Evolutionary conservation across 306 rosid species (phyloP).

Genomic region (Cucumis hystrix): DNA sequence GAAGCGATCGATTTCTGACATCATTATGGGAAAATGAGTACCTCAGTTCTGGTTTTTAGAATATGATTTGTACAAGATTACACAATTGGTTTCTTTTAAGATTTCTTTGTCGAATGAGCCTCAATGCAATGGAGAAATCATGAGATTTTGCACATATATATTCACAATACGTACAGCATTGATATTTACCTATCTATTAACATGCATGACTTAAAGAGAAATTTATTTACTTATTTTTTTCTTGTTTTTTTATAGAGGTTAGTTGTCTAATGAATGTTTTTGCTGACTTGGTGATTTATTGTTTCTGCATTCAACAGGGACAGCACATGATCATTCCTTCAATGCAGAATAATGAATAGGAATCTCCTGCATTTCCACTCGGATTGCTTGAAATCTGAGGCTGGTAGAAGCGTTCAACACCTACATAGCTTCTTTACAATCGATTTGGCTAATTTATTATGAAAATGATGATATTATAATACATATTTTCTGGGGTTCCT

Average conservation of each 20-base stretch:
- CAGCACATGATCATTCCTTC: constrained; percentile 31
- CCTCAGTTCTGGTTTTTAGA: neutral
- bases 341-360: constrained; percentile 23
- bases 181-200: neutral
- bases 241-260: neutral
- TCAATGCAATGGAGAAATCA: neutral
- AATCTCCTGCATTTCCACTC: constrained; percentile 10
- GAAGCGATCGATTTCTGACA: neutral
- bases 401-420: constrained; percentile 16
- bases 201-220: neutral
- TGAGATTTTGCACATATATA: neutral
- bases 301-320: constrained; percentile 14
- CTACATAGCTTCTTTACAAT: constrained; percentile 13
- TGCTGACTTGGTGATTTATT: neutral
- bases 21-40: neutral
- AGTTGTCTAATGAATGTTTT: neutral
- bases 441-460: constrained; percentile 15
- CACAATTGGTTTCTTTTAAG: neutral
- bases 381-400: constrained; percentile 15
- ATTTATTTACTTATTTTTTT: no score
- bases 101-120: neutral
- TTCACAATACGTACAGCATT: neutral
- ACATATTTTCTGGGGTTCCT: constrained; percentile 14
- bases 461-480: constrained; percentile 1
- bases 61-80: neutral